These are phyloP conservation scores for Ceratocystis variospora DNA, from an alignment of 2,329 filamentous ascomycete genomes.

Conservation along the genomic window DNA sequence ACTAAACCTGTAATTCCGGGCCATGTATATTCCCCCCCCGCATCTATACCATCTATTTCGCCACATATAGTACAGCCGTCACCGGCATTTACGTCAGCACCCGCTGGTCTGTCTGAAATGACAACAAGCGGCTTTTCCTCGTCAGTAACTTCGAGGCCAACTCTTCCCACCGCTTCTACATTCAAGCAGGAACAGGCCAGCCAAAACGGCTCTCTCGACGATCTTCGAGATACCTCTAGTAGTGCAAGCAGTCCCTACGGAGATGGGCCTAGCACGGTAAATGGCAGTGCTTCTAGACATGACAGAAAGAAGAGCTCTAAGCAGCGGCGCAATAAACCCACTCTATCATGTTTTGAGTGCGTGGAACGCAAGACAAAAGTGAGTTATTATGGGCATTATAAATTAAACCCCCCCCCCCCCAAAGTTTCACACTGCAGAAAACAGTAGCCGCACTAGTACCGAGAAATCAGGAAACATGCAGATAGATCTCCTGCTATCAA, in stretches of 20 bases:
- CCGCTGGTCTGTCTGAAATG: not conserved
- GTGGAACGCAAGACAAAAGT: conserved; percentile 75
- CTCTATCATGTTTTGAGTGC: conserved; percentile 63
- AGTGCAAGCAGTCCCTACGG: conserved; percentile 16
- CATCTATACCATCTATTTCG: not conserved
- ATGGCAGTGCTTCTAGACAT: not conserved
- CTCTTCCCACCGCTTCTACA: not conserved
- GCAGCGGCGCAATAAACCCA: conserved; percentile 76
- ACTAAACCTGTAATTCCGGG: not conserved
- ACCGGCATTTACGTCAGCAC: not conserved
- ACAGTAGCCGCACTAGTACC: not conserved
- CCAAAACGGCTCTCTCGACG: conserved; percentile 11
- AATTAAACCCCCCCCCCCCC: not conserved
- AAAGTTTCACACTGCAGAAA: not conserved
- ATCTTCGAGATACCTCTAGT: conserved; percentile 10
- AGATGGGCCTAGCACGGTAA: conserved; percentile 9
- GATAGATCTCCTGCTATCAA: not conserved
- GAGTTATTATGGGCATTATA: conserved; percentile 23
- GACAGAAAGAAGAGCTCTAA: conserved; percentile 40
- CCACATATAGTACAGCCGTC: not conserved
- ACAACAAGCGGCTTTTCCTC: not conserved
- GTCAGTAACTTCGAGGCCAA: not conserved
- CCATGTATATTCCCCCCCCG: not conserved
- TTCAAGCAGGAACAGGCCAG: not conserved
- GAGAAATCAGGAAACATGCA: not conserved